Base-by-base conservation (phyloP, 495 filamentous ascomycete species). In the Aspergillus biplanus region DNA sequence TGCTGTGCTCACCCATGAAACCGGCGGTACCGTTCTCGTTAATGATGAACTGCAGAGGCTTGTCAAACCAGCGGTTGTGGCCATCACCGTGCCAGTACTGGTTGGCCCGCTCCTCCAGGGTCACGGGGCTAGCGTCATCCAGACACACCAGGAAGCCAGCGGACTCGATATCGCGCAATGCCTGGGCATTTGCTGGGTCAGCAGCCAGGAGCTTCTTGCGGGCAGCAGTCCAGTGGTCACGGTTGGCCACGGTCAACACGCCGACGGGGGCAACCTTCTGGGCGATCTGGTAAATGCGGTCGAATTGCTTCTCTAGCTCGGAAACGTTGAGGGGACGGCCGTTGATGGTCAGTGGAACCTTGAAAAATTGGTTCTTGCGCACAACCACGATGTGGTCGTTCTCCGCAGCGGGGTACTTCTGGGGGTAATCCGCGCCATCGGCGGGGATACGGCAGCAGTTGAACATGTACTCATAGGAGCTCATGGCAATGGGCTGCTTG, bases 61-160 rank as follows among this genome's bases (percentile, higher is more conserved):
- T 98, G 83, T 99, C 96, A 73, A 90, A 98, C 92, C 93, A 99
- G 58, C 96, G 89, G 84, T 98, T 99, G 67, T 83, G 77, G 62
- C 96, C 96, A 67, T 97, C 93, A 49, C 96, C 96, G 78, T 97
- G 93, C 96, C 96, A 99, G 86, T 96, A 99, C 73, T 92, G 90
- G 78, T 90, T 90, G 15, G 94, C 91, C 33, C 96, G 92, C 82
- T 97, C 96, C 80, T 97, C 92, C 34, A 98, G 85, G 5, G 96
- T 99, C 12, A 98, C 87, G 11, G 95, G 96, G 35, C 88, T 82
- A 18, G 95, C 92, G 69, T 97, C 93, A 73, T 99, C 96, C 21
- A 99, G 85, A 78, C 95, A 98, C 68, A 98, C 83, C 44, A 97
- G 76, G 75, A 99, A 99, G 12, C 92, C 93, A 33, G 91, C 86